These are phyloP conservation scores for Fomitiporia mediterranea DNA, from an alignment of 1,284 basidiomycete species.

Conservation along the genomic window DNA sequence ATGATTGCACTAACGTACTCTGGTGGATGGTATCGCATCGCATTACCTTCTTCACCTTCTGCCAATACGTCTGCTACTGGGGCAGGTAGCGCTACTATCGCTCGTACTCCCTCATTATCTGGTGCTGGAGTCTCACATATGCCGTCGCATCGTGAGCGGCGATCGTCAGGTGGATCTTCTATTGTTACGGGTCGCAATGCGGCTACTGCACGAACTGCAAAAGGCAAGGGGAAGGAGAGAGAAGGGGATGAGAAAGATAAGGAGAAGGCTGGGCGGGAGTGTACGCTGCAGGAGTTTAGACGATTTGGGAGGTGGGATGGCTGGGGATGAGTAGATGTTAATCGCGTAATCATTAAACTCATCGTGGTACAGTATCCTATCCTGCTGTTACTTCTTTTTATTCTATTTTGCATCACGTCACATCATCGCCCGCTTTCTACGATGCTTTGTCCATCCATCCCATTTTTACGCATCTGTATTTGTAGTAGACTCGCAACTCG, in stretches of 20 bases:
- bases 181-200: constrained; percentile 27
- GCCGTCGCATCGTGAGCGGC: constrained; percentile 37
- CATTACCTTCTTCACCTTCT: constrained; percentile 50
- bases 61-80: constrained; percentile 21
- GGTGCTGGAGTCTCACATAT: constrained; percentile 38
- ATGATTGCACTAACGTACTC: constrained; percentile 82
- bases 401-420: neutral
- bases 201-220: constrained; percentile 39
- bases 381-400: neutral
- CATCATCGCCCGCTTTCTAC: neutral
- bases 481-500: constrained; percentile 12
- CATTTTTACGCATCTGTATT: constrained; percentile 11
- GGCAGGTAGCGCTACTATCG: constrained; percentile 23
- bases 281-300: constrained; percentile 69
- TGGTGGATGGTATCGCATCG: constrained; percentile 90
- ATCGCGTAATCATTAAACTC: neutral
- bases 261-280: constrained; percentile 58
- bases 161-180: constrained; percentile 53
- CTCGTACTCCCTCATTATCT: constrained; percentile 27
- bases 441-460: constrained; percentile 2
- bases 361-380: neutral
- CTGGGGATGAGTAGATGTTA: constrained; percentile 51
- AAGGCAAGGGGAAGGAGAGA: constrained; percentile 54
- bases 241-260: constrained; percentile 56
- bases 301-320: constrained; percentile 82